These are phyloP conservation scores for Geotrichum phurueaensis DNA, from an alignment of 1,139 yeast species.

Conservation along the genomic window DNA sequence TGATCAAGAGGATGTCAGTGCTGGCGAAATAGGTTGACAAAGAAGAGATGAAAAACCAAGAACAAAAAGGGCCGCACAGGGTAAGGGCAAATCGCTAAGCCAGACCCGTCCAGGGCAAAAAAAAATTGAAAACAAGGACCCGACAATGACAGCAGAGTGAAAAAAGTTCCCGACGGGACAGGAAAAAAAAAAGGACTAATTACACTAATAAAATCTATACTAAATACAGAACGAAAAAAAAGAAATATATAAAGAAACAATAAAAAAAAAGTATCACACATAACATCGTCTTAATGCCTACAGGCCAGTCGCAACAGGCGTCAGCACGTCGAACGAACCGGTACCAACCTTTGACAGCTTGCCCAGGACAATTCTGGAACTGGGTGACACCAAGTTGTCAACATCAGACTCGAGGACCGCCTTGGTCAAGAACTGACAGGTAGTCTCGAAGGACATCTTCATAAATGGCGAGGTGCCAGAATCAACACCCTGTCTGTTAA, in stretches of 20 bases:
- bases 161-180: not conserved
- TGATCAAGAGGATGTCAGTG: not conserved
- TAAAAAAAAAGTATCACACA: not conserved
- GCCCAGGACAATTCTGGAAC: conserved; percentile 93
- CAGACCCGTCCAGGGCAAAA: not conserved
- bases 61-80: not conserved
- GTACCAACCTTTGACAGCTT: conserved; percentile 91
- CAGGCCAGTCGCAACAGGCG: conserved; percentile 29
- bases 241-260: not conserved
- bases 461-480: conserved; percentile 90
- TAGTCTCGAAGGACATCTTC: conserved; percentile 99
- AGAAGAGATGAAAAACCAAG: not conserved
- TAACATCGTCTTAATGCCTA: not conserved
- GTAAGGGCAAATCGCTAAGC: not conserved
- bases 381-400: conserved; percentile 85
- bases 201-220: not conserved
- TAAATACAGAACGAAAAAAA: not conserved
- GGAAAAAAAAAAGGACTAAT: not conserved
- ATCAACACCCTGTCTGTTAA: conserved; percentile 97
- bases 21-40: not conserved
- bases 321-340: conserved; percentile 85
- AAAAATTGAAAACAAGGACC: not conserved
- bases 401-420: conserved; percentile 90
- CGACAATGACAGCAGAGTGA: not conserved
- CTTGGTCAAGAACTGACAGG: conserved; percentile 93